phyloP scores from a whole-genome alignment of 306 rosid genomes.

The Rosa persica region DNA sequence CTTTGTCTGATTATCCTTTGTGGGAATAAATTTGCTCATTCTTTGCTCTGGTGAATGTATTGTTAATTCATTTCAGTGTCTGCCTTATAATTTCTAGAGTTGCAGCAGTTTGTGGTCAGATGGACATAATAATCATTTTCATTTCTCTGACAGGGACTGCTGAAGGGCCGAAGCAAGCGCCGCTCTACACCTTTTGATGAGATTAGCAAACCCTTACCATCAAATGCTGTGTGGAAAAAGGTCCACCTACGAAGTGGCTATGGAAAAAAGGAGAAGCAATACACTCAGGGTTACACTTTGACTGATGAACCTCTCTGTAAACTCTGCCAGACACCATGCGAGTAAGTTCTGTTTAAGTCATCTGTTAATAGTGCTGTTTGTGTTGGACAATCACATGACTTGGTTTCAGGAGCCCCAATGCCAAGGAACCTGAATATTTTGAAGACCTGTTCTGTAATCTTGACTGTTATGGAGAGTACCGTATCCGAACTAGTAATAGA shows the following conservation, averaged over 20 bases:
- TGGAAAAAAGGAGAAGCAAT: conserved; percentile 84
- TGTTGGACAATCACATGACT: conserved; percentile 27
- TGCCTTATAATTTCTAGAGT: conserved; percentile 2
- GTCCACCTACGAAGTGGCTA: conserved; percentile 58
- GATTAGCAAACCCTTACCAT: conserved; percentile 76
- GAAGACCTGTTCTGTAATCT: conserved; percentile 96
- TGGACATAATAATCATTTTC: background rate
- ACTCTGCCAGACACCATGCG: conserved; percentile 85
- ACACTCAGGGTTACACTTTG: conserved; percentile 76
- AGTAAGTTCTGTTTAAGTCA: conserved; percentile 44
- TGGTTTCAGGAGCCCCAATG: conserved; percentile 70
- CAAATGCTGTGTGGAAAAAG: conserved; percentile 78
- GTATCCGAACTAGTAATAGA: conserved; percentile 76
- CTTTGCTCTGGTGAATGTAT: background rate
- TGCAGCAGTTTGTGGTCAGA: background rate
- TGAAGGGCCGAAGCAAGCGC: conserved; percentile 79
- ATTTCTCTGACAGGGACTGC: conserved; percentile 61
- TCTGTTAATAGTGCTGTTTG: conserved; percentile 22
- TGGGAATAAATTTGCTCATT: background rate
- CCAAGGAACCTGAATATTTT: conserved; percentile 75
- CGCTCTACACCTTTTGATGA: conserved; percentile 79
- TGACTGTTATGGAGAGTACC: conserved; percentile 83
- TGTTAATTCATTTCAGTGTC: background rate
- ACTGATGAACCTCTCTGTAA: conserved; percentile 88
- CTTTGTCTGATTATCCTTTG: conserved; percentile 20